Evolutionary conservation across 495 filamentous ascomycete species (phyloP).

Genomic region (Extremus antarcticus): DNA sequence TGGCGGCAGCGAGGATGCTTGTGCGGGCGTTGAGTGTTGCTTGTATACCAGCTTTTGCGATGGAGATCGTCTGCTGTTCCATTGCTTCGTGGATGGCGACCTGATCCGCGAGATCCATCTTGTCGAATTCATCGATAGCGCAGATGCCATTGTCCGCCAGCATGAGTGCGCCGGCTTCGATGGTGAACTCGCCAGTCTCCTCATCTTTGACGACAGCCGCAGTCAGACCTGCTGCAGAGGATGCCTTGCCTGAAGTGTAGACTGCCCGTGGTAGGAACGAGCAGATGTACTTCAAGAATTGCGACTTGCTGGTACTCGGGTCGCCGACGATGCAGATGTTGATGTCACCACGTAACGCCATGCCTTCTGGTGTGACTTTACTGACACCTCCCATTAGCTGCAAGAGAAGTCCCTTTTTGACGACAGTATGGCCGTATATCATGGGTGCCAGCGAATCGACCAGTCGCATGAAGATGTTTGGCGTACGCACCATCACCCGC

Average conservation of each 20-base stretch:
- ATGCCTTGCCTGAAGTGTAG: conserved; percentile 96
- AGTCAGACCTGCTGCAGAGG: conserved; percentile 92
- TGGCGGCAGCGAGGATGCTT: conserved; percentile 89
- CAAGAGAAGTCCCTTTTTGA: conserved; percentile 92
- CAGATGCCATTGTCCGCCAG: conserved; percentile 95
- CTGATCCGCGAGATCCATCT: conserved; percentile 97
- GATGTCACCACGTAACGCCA: conserved; percentile 91
- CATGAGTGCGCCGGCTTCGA: conserved; percentile 97
- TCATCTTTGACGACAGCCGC: conserved; percentile 96
- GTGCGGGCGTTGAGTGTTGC: conserved; percentile 94
- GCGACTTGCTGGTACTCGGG: conserved; percentile 94
- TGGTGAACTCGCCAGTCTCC: conserved; percentile 97
- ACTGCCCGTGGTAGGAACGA: conserved; percentile 91
- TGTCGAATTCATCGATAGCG: conserved; percentile 98
- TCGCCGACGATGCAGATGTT: conserved; percentile 99
- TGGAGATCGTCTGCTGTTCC: conserved; percentile 99
- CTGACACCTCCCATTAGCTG: conserved; percentile 87
- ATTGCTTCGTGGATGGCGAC: conserved; percentile 99
- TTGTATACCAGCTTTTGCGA: conserved; percentile 97
- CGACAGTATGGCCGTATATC: conserved; percentile 92
- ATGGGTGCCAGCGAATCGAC: conserved; percentile 94
- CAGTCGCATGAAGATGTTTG: conserved; percentile 87
- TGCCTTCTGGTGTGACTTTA: conserved; percentile 82
- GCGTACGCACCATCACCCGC: conserved; percentile 82
- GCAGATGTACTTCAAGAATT: conserved; percentile 97